A percentile compares a stretch with the other conserved stretches of the same genome.
Conservation (phyloP, 345 rosid genomes). For the Raphanus raphanistrum region DNA sequence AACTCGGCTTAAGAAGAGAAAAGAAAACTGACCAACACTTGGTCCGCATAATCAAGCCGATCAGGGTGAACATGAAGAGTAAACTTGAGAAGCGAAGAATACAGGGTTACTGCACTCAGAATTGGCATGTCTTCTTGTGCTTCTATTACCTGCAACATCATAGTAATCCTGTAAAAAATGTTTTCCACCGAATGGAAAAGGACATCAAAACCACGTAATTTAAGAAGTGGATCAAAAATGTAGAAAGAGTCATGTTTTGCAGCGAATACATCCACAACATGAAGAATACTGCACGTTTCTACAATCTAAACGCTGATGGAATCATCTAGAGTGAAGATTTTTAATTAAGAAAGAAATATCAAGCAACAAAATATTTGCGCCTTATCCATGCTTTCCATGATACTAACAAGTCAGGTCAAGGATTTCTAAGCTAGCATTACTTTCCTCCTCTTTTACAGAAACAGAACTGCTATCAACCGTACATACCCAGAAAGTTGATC, state of each 20-base stretch:
- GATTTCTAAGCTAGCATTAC: slow-evolving; percentile 19
- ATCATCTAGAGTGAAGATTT: slow-evolving; percentile 1
- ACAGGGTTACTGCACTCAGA: slow-evolving; percentile 88
- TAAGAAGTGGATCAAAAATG: slow-evolving; percentile 3
- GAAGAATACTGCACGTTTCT: neutral
- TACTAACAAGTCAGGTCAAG: slow-evolving; percentile 14
- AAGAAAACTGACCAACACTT: slow-evolving; percentile 53
- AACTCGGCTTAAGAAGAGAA: slow-evolving; percentile 14
- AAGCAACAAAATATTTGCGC: slow-evolving; percentile 10
- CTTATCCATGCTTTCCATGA: slow-evolving; percentile 8
- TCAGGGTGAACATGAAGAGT: slow-evolving; percentile 99
- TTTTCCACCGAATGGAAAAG: neutral
- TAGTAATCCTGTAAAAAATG: neutral
- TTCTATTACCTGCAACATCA: slow-evolving; percentile 81
- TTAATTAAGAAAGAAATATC: neutral
- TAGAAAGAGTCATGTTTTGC: slow-evolving; percentile 7
- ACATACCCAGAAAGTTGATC: neutral
- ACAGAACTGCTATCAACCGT: neutral
- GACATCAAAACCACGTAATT: neutral
- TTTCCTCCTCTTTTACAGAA: slow-evolving; percentile 21
- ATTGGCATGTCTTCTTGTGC: slow-evolving; percentile 92
- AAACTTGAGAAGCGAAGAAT: slow-evolving; percentile 96
- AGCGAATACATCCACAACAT: slow-evolving; percentile 8
- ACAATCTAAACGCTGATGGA: neutral
- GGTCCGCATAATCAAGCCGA: slow-evolving; percentile 97